These are phyloP conservation scores for Dunaliella sp. DNA, from an alignment of 139 green algal genomes.

Conservation along the genomic window DNA sequence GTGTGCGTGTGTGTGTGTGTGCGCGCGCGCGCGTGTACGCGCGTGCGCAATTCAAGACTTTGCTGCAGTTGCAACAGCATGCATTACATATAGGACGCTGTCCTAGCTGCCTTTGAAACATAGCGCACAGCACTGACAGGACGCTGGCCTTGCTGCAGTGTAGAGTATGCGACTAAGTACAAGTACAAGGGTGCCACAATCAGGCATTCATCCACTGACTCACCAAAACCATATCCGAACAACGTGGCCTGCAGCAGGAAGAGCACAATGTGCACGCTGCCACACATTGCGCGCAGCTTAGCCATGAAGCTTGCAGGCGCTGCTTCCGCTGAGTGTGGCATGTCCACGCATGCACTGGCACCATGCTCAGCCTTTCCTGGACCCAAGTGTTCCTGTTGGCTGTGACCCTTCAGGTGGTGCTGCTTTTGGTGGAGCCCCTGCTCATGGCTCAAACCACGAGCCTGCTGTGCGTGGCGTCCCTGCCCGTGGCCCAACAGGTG, in stretches of 20 bases:
- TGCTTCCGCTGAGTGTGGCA: slow-evolving; percentile 14
- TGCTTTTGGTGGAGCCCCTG: no score
- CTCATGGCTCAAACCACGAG: no score
- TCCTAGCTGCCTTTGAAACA: background rate
- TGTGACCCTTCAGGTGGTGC: no score
- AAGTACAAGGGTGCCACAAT: background rate
- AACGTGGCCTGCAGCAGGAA: slow-evolving; percentile 5
- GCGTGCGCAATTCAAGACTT: no score
- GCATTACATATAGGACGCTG: no score
- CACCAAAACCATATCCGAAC: slow-evolving; percentile 1
- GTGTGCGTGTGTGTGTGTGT: no score
- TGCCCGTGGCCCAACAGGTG: background rate
- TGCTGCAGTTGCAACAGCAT: no score
- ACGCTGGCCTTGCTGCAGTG: background rate
- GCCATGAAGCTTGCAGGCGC: background rate
- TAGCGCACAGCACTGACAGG: background rate
- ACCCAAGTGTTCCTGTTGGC: no score
- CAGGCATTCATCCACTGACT: background rate
- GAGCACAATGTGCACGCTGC: background rate
- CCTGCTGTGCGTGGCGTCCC: no score
- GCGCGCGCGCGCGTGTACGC: no score
- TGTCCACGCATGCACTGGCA: slow-evolving; percentile 6
- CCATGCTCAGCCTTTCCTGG: no score
- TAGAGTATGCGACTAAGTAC: background rate
- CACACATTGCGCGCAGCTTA: background rate